A percentile compares a stretch with the other conserved stretches of the same genome.
phyloP scores from a whole-genome alignment of 1,284 basidiomycete genomes.

The Apiotrichum mycotoxinovorans region DNA sequence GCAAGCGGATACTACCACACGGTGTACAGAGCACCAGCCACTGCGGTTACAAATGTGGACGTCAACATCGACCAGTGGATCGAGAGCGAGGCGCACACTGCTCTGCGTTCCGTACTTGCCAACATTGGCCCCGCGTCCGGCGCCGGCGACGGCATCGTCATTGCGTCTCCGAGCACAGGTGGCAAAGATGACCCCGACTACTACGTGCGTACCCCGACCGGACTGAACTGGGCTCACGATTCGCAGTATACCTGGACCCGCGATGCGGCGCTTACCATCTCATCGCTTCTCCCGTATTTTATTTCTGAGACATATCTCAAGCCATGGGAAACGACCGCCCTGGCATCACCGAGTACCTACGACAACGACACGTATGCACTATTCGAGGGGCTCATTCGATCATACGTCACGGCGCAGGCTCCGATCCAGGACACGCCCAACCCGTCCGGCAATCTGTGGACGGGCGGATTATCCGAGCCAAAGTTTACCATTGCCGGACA shows the following conservation, averaged over 20 bases:
- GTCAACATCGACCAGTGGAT: conserved; percentile 6
- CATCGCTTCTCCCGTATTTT: conserved; percentile 36
- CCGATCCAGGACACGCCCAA: conserved; percentile 49
- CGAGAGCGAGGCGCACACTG: conserved; percentile 15
- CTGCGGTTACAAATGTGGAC: background rate
- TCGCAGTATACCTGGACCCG: conserved; percentile 53
- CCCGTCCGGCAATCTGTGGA: conserved; percentile 49
- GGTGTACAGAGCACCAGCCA: too few species aligned
- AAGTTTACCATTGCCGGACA: conserved; percentile 53
- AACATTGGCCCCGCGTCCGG: conserved; percentile 46
- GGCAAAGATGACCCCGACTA: conserved; percentile 46
- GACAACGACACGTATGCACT: conserved; percentile 8
- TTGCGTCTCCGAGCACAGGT: conserved; percentile 48
- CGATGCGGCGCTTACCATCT: conserved; percentile 49
- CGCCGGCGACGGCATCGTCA: conserved; percentile 47
- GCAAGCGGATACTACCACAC: too few species aligned
- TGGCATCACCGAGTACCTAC: background rate
- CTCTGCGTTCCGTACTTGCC: conserved; percentile 27
- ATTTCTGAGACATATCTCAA: conserved; percentile 22
- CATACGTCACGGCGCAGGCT: conserved; percentile 42
- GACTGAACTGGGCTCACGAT: background rate
- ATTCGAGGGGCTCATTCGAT: conserved; percentile 31
- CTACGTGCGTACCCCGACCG: conserved; percentile 34
- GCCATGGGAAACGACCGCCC: conserved; percentile 20
- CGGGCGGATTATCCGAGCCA: conserved; percentile 56